Evolutionary conservation across 2,329 filamentous ascomycete species (phyloP), one percentile per base, ranked within the genome.

Genomic region (Pestalotiopsis sp.): DNA sequence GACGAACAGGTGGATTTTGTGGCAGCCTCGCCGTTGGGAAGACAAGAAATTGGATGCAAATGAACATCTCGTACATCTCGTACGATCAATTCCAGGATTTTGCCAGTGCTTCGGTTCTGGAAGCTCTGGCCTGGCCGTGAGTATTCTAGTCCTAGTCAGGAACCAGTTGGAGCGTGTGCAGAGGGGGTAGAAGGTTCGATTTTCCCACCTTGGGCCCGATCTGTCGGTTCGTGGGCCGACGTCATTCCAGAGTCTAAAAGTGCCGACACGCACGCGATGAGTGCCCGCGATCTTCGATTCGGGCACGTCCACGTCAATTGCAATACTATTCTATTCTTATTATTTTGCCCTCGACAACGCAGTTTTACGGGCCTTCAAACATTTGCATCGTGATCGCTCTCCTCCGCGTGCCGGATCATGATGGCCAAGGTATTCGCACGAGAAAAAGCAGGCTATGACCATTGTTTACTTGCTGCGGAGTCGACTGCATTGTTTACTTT

Each of bases 401-500:
- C n/a, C 9, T 27, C n/a, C 31, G n/a, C 9, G 25, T 62, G 11
- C 17, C 45, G 45, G 45, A n/a, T 20, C 31, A 36, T 36, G 31
- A 36, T 9, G 45, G 45, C 45, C 45, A n/a, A n/a, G 45, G n/a
- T 14, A 59, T 59, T 39, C 36, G 17, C 11, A 23, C n/a, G 20
- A 65, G 17, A 39, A 31, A 45, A 31, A 65, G n/a, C 38, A 39
- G 23, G 13, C 62, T 65, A 39, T 36, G n/a, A 39, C 23, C 49
- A 38, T 66, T 66, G 63, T 66, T 66, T 66, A 66, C 63, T 49
- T 49, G 27, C 36, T n/a, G 45, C 45, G 45, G 36, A 27, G 27
- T 36, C 31, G 31, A 36, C 31, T 23, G 36, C 59, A 14, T 65
- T 65, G 62, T 65, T 65, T 65, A 65, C 62, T 65, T 66, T 66